A percentile compares a stretch with the other conserved stretches of the same genome.
These are phyloP conservation scores for Xerophyta viscosa DNA, from an alignment of 106 monocot species.

Conservation along the genomic window DNA sequence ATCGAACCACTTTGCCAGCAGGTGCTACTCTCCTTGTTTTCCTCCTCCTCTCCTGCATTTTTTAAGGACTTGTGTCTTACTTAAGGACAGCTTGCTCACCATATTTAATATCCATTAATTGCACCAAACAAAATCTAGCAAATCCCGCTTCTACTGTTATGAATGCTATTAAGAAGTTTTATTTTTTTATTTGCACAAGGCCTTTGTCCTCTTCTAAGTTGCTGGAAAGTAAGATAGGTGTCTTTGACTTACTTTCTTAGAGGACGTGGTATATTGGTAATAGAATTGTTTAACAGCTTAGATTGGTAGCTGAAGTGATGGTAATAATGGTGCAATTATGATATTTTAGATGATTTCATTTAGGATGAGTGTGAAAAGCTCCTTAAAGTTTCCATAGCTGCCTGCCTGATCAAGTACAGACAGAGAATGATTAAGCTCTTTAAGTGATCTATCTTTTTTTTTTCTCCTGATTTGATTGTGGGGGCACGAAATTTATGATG, in stretches of 20 bases:
- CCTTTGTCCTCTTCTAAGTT: too few species aligned
- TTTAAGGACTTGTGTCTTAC: constrained; percentile 22
- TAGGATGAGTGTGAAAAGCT: too few species aligned
- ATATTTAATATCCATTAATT: constrained; percentile 4
- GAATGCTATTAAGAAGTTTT: constrained; percentile 5
- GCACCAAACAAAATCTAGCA: constrained; percentile 27
- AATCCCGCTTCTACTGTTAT: constrained; percentile 38
- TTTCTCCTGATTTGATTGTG: background rate
- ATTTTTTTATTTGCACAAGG: background rate
- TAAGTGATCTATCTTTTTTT: too few species aligned
- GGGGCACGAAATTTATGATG: background rate
- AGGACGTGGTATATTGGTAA: too few species aligned
- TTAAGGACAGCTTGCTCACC: background rate
- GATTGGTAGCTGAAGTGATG: too few species aligned
- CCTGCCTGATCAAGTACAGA: too few species aligned
- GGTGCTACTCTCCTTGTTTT: constrained; percentile 30
- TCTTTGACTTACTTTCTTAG: too few species aligned
- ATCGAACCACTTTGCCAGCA: constrained; percentile 15
- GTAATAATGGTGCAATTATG: too few species aligned
- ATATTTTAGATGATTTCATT: too few species aligned
- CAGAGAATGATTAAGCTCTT: too few species aligned
- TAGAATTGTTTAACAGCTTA: too few species aligned
- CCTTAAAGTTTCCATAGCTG: too few species aligned
- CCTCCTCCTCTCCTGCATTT: constrained; percentile 49
- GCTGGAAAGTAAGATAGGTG: constrained; percentile 1